Conservation (phyloP, 1,139 yeast species). For the Trichomonascaceae sp. region DNA sequence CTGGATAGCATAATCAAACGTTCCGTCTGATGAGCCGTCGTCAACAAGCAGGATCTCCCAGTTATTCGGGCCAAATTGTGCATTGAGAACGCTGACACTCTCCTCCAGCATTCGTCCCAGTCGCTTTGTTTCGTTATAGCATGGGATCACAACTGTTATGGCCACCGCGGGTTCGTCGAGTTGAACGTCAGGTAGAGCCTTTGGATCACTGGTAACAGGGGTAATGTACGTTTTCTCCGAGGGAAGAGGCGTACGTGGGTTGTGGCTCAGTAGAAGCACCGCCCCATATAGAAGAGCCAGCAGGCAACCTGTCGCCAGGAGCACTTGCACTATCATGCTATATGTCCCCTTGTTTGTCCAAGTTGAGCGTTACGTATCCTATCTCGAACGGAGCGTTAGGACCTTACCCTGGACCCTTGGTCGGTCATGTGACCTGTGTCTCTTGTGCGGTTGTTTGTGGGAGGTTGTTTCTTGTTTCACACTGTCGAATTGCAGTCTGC, state of each 20-base stretch:
- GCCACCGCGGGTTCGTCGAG: conserved; percentile 10
- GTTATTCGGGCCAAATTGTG: conserved; percentile 17
- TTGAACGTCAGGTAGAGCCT: too few species aligned
- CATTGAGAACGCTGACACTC: conserved; percentile 43
- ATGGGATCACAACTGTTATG: conserved; percentile 74
- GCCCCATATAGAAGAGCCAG: conserved; percentile 26
- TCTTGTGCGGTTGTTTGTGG: too few species aligned
- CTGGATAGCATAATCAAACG: conserved; percentile 55
- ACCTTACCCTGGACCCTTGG: too few species aligned
- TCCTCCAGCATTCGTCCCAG: conserved; percentile 69
- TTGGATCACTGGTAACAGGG: too few species aligned
- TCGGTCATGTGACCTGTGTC: too few species aligned
- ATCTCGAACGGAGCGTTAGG: too few species aligned
- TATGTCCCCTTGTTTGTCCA: too few species aligned
- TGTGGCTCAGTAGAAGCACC: conserved; percentile 43
- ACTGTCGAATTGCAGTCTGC: too few species aligned
- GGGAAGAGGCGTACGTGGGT: conserved; percentile 43
- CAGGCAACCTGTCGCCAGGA: too few species aligned
- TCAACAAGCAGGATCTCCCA: conserved; percentile 83
- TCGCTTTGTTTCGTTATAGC: conserved; percentile 74
- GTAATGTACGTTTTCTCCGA: conserved; percentile 38
- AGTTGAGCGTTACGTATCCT: too few species aligned
- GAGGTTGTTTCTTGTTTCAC: too few species aligned
- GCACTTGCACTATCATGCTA: too few species aligned
- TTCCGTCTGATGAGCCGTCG: conserved; percentile 81